Percentiles rank a stretch among this genome's conserved stretches.
Evolutionary conservation across 2,329 filamentous ascomycete genomes (phyloP).

Genomic region (Stemphylium lycopersici): DNA sequence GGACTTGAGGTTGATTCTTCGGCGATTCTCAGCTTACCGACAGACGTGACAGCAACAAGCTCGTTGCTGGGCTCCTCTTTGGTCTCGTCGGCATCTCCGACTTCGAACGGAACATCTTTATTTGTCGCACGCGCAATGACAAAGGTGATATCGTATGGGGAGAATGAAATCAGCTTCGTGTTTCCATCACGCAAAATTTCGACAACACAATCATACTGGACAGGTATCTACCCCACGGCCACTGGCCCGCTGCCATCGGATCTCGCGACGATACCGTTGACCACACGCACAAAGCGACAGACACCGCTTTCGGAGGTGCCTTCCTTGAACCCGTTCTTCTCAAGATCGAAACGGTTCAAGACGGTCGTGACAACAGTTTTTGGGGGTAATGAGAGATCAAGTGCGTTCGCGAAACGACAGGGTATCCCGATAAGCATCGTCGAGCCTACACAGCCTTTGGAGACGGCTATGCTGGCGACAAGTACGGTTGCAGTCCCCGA

Average conservation of each 20-base stretch:
- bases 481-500: not conserved
- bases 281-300: constrained; percentile 30
- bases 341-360: constrained; percentile 17
- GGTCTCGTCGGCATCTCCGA: not conserved
- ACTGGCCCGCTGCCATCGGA: constrained; percentile 34
- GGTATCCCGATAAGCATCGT: not conserved
- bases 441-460: not conserved
- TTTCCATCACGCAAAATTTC: constrained; percentile 38
- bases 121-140: constrained; percentile 24
- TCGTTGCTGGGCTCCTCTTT: not conserved
- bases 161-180: constrained; percentile 31
- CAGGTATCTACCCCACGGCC: constrained; percentile 36
- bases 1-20: not conserved
- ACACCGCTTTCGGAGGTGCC: constrained; percentile 30
- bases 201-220: constrained; percentile 44
- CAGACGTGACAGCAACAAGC: not conserved
- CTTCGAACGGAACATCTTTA: constrained; percentile 2
- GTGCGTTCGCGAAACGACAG: constrained; percentile 4
- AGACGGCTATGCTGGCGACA: not conserved
- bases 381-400: constrained; percentile 1
- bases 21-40: not conserved
- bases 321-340: constrained; percentile 22
- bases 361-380: constrained; percentile 18
- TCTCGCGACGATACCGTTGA: constrained; percentile 26
- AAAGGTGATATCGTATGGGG: constrained; percentile 33